phyloP scores from a whole-genome alignment of 495 filamentous ascomycete genomes.

The Lophiostoma macrostomum region DNA sequence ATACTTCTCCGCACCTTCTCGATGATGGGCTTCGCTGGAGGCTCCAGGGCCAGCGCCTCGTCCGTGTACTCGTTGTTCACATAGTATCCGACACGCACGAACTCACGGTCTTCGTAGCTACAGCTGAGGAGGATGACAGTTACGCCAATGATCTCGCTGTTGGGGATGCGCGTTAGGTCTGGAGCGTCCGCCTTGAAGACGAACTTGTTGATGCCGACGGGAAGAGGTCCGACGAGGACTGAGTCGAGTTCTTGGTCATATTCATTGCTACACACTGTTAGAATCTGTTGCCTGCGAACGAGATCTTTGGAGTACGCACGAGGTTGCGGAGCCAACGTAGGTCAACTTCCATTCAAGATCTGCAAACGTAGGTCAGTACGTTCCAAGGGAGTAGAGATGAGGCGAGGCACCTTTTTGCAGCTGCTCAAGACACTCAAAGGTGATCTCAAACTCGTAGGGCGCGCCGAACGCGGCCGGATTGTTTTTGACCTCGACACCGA shows the following conservation, averaged over 20 bases:
- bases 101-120: conserved; percentile 93
- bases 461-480: conserved; percentile 89
- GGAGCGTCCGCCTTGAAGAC: conserved; percentile 94
- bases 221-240: conserved; percentile 92
- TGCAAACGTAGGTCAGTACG: conserved; percentile 41
- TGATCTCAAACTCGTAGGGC: conserved; percentile 95
- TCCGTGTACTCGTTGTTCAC: conserved; percentile 98
- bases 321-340: conserved; percentile 96
- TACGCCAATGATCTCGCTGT: conserved; percentile 91
- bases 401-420: conserved; percentile 74
- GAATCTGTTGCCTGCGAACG: conserved; percentile 11
- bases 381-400: background rate
- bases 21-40: conserved; percentile 84
- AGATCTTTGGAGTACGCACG: conserved; percentile 54
- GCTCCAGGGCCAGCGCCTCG: conserved; percentile 81
- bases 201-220: conserved; percentile 97
- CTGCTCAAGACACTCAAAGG: conserved; percentile 92
- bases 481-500: conserved; percentile 92
- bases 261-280: conserved; percentile 59
- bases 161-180: conserved; percentile 81
- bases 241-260: conserved; percentile 98
- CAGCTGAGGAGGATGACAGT: conserved; percentile 96
- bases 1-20: conserved; percentile 90
- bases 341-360: conserved; percentile 99
- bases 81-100: conserved; percentile 98